Base-by-base conservation (phyloP, 2,329 filamentous ascomycete genomes). In the Hypoxylon sp. region DNA sequence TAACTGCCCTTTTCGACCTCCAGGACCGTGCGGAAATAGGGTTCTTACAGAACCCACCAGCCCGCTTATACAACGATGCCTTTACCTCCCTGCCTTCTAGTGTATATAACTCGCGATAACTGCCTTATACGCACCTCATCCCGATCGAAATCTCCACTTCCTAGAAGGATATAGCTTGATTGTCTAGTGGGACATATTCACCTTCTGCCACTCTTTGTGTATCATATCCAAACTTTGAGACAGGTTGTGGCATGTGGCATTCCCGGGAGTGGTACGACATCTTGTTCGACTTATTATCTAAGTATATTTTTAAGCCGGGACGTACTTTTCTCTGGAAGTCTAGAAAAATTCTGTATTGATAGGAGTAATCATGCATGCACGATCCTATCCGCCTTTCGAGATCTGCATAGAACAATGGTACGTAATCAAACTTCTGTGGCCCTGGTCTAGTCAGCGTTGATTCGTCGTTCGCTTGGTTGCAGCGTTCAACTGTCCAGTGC, bases 391-490 rank as follows among this genome's bases (percentile, higher is more conserved):
- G 52, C 33, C 53, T 40, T 46, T 49, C 40, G 38, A 20, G 54
- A 55, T 50, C 49, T 54, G 42, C 61, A 49, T 46, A 26, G 50
- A 55, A 55, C 33, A 54, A 58, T 50, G 42, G 28, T 62, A 59
- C 58, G 28, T 45, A 49, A 53, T 52, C 33, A 56, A 38, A 50
- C 32, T 22, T 36, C 28, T 56, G 48, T 40, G 20, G 45, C 44
- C 33, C 24, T 22, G 55, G 42, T 64, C 55, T 54, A 33, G 46
- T 50, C 55, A 54, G 45, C 18, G 26, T 45, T 40, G 44, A 18
- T 22, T 44, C n/a, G 16, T 14, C 8, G 30, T 32, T 50, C 16
- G 14, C 54, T 51, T 54, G 42, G 44, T 22, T 48, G 11, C 32
- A 49, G 16, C 46, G 20, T 63, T 20, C 33, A 11, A 42, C 48